Percentiles rank a stretch among this genome's conserved stretches.
These are phyloP conservation scores for Iberis amara DNA, from an alignment of 441 rosid genomes.

Conservation along the genomic window DNA sequence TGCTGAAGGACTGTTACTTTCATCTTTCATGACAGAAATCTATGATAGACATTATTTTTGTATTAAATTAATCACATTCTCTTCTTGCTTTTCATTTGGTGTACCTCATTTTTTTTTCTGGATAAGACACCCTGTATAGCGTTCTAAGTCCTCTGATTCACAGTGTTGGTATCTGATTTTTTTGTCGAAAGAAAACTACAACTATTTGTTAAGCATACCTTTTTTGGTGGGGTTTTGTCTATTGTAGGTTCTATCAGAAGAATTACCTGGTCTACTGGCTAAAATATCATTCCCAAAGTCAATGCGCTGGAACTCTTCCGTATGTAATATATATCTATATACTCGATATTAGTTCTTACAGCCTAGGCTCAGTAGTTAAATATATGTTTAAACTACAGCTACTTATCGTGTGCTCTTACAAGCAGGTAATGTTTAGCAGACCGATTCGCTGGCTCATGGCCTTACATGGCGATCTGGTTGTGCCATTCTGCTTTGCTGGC, in stretches of 20 bases:
- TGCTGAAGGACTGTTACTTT: slow-evolving; percentile 13
- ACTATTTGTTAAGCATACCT: slow-evolving; percentile 12
- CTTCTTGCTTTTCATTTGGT: slow-evolving; percentile 14
- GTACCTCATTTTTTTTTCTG: slow-evolving; percentile 7
- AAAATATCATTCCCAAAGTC: slow-evolving; percentile 86
- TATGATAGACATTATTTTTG: slow-evolving; percentile 9
- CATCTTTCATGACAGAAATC: slow-evolving; percentile 15
- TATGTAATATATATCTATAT: slow-evolving; percentile 30
- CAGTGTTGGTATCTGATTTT: slow-evolving; percentile 18
- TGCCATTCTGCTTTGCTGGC: slow-evolving; percentile 88
- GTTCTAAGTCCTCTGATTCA: slow-evolving; percentile 16
- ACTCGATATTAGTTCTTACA: slow-evolving; percentile 7
- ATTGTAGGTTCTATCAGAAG: slow-evolving; percentile 78
- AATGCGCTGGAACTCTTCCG: slow-evolving; percentile 96
- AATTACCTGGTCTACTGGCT: slow-evolving; percentile 61
- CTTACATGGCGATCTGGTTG: slow-evolving; percentile 72
- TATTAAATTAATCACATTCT: neutral
- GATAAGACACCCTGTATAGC: no score
- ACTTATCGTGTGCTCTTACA: slow-evolving; percentile 14
- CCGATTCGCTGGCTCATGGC: slow-evolving; percentile 97
- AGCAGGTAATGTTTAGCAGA: slow-evolving; percentile 78
- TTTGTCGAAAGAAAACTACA: slow-evolving; percentile 11
- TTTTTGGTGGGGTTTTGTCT: slow-evolving; percentile 17
- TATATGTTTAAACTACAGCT: slow-evolving; percentile 7
- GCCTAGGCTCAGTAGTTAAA: slow-evolving; percentile 4